These are phyloP conservation scores for Hypoxylon sp. DNA, from an alignment of 2,329 filamentous ascomycete species.

Conservation along the genomic window DNA sequence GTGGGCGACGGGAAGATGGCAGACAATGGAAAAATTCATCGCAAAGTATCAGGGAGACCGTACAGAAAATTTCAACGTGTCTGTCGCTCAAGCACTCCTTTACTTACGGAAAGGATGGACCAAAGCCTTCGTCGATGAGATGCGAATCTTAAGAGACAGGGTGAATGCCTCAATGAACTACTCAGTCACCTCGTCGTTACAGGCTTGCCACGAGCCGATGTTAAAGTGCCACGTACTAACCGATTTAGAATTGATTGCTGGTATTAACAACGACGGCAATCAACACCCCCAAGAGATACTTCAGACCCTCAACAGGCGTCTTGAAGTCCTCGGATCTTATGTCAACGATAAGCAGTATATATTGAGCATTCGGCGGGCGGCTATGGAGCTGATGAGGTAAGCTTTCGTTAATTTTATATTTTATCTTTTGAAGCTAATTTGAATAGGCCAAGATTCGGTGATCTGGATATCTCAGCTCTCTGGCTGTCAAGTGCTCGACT, in stretches of 20 bases:
- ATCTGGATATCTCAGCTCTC: constrained; percentile 82
- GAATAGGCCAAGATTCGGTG: constrained; percentile 70
- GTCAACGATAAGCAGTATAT: constrained; percentile 95
- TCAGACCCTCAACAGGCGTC: constrained; percentile 76
- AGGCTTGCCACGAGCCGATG: constrained; percentile 86
- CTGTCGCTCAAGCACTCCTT: constrained; percentile 77
- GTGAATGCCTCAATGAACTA: constrained; percentile 82
- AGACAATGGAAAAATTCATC: constrained; percentile 78
- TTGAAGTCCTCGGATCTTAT: constrained; percentile 91
- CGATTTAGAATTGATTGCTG: constrained; percentile 85
- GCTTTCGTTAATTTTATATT: constrained; percentile 51
- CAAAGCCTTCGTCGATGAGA: constrained; percentile 67
- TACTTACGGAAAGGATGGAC: constrained; percentile 69
- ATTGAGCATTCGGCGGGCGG: constrained; percentile 85
- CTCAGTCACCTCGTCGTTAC: constrained; percentile 83
- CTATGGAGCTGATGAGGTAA: constrained; percentile 84
- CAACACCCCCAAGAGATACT: constrained; percentile 61
- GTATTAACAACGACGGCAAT: constrained; percentile 60
- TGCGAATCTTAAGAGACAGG: constrained; percentile 77
- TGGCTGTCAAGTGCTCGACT: constrained; percentile 91
- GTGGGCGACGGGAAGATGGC: constrained; percentile 90
- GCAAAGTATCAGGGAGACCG: constrained; percentile 65
- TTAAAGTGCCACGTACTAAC: constrained; percentile 89
- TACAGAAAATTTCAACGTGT: constrained; percentile 83
- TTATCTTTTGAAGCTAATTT: constrained; percentile 41